Percentiles rank a stretch among this genome's conserved stretches.
Evolutionary conservation across 768 basidiomycete genomes (phyloP).

Genomic region (Candolleomyces aberdarensis): DNA sequence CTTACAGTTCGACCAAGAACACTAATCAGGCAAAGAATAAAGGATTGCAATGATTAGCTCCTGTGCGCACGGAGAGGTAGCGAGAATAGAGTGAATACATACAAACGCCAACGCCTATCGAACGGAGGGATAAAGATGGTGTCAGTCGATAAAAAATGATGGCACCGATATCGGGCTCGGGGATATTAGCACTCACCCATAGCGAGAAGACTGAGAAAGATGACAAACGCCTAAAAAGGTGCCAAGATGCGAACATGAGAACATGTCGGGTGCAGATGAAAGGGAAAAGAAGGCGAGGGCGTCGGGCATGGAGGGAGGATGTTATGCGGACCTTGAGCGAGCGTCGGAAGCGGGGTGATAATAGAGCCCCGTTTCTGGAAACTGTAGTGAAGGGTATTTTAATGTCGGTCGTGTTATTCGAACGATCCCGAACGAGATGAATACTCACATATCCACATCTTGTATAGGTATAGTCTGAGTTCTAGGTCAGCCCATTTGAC

Average conservation of each 20-base stretch:
- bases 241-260: not conserved
- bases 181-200: not conserved
- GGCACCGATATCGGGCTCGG: not conserved
- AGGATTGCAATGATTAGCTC: not conserved
- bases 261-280: not conserved
- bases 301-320: too few species aligned
- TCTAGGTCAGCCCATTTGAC: too few species aligned
- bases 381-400: not conserved
- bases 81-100: not conserved
- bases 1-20: conserved; percentile 1
- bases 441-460: conserved; percentile 28
- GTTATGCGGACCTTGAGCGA: conserved; percentile 1
- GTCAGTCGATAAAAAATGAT: too few species aligned
- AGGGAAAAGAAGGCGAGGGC: too few species aligned
- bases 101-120: conserved; percentile 6
- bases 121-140: not conserved
- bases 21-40: not conserved
- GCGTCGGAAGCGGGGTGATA: conserved; percentile 1
- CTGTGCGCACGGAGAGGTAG: not conserved
- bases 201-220: conserved; percentile 1
- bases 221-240: conserved; percentile 1
- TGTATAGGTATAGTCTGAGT: conserved; percentile 27
- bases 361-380: not conserved
- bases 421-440: not conserved
- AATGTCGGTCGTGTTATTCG: not conserved